Evolutionary conservation across 345 rosid genomes (phyloP).

Genomic region (Murraya koenigii): DNA sequence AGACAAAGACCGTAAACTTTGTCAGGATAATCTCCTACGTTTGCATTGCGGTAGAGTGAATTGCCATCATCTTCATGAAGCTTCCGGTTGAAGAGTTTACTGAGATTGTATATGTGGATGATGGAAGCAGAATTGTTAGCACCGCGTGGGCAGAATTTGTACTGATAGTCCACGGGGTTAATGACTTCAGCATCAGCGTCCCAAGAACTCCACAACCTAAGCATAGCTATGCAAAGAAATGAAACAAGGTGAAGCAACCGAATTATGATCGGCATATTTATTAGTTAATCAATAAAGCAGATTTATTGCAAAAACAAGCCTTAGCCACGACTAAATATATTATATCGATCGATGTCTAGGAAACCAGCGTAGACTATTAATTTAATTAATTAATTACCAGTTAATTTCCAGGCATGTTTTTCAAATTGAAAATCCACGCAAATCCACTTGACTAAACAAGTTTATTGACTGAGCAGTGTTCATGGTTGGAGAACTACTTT

Average conservation of each 20-base stretch:
- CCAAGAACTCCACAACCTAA: background rate
- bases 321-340: too few relatives aligned
- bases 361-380: too few relatives aligned
- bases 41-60: background rate
- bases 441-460: too few relatives aligned
- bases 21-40: background rate
- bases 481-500: too few relatives aligned
- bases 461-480: too few relatives aligned
- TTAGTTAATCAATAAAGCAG: background rate
- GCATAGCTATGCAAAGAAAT: background rate
- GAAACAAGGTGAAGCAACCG: background rate
- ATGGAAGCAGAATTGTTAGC: background rate
- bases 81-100: background rate
- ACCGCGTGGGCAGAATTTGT: background rate
- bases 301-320: background rate
- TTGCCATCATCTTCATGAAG: background rate
- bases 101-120: background rate
- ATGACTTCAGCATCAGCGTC: background rate
- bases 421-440: too few relatives aligned
- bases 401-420: too few relatives aligned
- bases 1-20: slow-evolving; percentile 1
- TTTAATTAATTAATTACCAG: too few relatives aligned
- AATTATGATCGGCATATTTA: background rate
- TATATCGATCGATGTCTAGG: too few relatives aligned
- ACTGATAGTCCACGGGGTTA: background rate